Percentiles rank a stretch among this genome's conserved stretches.
Evolutionary conservation across 441 rosid species (phyloP).

Genomic region (Flueggea neowawraea): DNA sequence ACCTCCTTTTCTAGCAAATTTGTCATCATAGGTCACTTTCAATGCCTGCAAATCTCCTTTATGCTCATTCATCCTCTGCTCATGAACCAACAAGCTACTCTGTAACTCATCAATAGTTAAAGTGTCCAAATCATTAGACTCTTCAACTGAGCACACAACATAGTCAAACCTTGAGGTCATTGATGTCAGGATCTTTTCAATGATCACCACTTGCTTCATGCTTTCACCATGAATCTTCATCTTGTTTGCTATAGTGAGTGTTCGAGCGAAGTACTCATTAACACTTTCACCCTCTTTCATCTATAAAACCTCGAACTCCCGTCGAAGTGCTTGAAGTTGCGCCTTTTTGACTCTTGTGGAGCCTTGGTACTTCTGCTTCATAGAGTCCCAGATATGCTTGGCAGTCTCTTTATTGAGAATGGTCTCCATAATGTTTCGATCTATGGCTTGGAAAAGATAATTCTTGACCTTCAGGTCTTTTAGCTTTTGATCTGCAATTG

Average conservation of each 20-base stretch:
- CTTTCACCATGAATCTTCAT: neutral
- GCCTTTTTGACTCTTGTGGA: slow-evolving; percentile 1
- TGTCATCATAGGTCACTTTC: no score
- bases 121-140: no score
- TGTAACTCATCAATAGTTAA: no score
- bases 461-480: slow-evolving; percentile 13
- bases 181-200: no score
- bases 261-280: slow-evolving; percentile 1
- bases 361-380: slow-evolving; percentile 7
- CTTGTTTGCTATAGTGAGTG: neutral
- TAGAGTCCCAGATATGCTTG: neutral
- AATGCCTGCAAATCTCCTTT: no score
- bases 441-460: slow-evolving; percentile 1
- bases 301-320: slow-evolving; percentile 6
- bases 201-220: no score
- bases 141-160: no score
- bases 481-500: neutral
- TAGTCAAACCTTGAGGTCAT: no score
- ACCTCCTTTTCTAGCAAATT: no score
- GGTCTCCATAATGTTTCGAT: neutral
- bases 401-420: neutral
- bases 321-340: slow-evolving; percentile 4
- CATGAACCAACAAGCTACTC: no score
- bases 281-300: slow-evolving; percentile 8
- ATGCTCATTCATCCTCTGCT: no score